Evolutionary conservation across 2,329 filamentous ascomycete genomes (phyloP).

Genomic region (Sarocladiaceae sp.): DNA sequence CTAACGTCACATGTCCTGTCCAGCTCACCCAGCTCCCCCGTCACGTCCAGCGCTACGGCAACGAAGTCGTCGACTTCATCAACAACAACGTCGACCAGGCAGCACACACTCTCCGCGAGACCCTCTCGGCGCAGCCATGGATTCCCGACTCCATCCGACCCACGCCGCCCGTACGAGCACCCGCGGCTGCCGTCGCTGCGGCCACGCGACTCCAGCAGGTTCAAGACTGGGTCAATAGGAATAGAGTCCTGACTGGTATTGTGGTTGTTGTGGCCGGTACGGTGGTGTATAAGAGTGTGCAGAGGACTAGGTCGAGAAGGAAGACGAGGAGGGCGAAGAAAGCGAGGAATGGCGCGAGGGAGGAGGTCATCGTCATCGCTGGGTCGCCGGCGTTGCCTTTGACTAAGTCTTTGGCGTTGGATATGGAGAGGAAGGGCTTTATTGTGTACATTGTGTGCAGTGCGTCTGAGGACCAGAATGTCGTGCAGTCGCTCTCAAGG

Average conservation of each 20-base stretch:
- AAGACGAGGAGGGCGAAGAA: constrained; percentile 72
- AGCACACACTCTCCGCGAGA: constrained; percentile 66
- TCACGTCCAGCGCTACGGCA: constrained; percentile 67
- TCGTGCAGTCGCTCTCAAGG: constrained; percentile 71
- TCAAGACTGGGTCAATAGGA: constrained; percentile 66
- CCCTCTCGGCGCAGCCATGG: constrained; percentile 65
- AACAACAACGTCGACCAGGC: constrained; percentile 77
- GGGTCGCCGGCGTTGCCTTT: constrained; percentile 83
- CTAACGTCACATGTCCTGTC: constrained; percentile 1
- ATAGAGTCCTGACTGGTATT: constrained; percentile 71
- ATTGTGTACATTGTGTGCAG: constrained; percentile 89
- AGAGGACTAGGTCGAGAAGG: constrained; percentile 51
- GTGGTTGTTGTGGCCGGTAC: constrained; percentile 69
- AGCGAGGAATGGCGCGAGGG: constrained; percentile 76
- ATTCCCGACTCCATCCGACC: constrained; percentile 65
- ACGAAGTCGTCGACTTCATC: constrained; percentile 72
- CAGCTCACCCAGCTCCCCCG: constrained; percentile 51
- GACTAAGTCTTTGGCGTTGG: constrained; percentile 75
- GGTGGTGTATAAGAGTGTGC: constrained; percentile 48
- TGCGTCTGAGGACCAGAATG: constrained; percentile 77
- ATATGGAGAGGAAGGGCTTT: constrained; percentile 87
- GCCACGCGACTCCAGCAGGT: constrained; percentile 44
- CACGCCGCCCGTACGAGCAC: constrained; percentile 38
- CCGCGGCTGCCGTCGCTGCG: constrained; percentile 28
- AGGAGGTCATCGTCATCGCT: constrained; percentile 83